phyloP scores from a whole-genome alignment of 305 asterid species.

The Fraxinus baroniana region DNA sequence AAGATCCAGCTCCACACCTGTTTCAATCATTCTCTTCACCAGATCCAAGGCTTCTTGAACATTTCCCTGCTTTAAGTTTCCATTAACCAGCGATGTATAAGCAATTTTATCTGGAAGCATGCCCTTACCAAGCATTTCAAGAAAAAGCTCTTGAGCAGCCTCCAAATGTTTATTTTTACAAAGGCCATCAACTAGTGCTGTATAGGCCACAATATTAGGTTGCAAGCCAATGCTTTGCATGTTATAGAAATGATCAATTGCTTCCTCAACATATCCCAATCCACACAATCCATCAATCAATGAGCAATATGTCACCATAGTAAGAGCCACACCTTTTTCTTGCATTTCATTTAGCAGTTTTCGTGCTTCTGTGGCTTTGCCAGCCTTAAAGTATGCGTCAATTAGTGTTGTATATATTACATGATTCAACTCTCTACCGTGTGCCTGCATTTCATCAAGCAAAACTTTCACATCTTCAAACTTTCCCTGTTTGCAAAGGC shows the following conservation, averaged over 20 bases:
- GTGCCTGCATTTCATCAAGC: constrained; percentile 67
- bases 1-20: constrained; percentile 72
- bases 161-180: constrained; percentile 54
- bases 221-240: constrained; percentile 53
- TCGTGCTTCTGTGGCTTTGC: constrained; percentile 65
- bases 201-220: constrained; percentile 68
- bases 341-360: constrained; percentile 65
- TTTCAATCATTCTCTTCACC: constrained; percentile 54
- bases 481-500: constrained; percentile 62
- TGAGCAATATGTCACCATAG: constrained; percentile 58
- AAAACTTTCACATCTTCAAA: constrained; percentile 61
- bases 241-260: constrained; percentile 46
- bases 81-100: constrained; percentile 69
- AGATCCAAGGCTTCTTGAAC: constrained; percentile 65
- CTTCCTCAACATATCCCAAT: constrained; percentile 67
- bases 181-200: constrained; percentile 73
- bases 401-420: constrained; percentile 69
- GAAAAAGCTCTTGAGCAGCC: constrained; percentile 60
- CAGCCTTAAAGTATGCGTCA: constrained; percentile 74
- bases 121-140: constrained; percentile 63
- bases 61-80: constrained; percentile 63
- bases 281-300: constrained; percentile 73
- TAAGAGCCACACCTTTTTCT: constrained; percentile 54
- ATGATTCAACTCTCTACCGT: constrained; percentile 46
- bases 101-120: constrained; percentile 62